Evolutionary conservation across 495 filamentous ascomycete species (phyloP), one percentile per base, ranked within the genome.

Genomic region (Hypoxylon fuscum): DNA sequence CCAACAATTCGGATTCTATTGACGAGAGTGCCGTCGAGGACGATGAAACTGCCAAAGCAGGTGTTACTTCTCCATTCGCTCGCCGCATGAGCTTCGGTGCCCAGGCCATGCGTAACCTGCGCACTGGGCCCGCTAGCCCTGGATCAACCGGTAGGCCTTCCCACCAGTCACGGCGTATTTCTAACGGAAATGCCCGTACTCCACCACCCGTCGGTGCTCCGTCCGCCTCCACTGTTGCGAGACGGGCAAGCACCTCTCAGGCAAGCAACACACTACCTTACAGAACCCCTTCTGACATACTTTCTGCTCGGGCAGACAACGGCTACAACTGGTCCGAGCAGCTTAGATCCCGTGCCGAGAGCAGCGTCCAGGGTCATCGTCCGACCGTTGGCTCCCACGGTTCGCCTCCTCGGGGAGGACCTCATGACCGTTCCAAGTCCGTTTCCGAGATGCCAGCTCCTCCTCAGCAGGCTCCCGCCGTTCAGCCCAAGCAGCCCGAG

Each of bases 301-400:
- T 61, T 82, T 70, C 74, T 72, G 76, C 76, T 77, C 80, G 78
- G 69, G 77, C 83, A 94, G 91, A 91, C 80, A 91, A 93, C 85
- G 89, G 79, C 72, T 95, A 92, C 82, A 94, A 95, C 74, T 96
- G 93, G 90, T 90, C 91, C 76, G 93, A 96, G 77, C 91, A 94
- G 77, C 86, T 96, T 80, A 91, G 91, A 72, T 85, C 86, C 66
- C 88, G 92, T 62, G 93, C 93, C 63, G 90, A 96, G 76, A 91
- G 92, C 75, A 86, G 85, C 64, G 90, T 92, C 51, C 85, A 89
- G 66, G 67, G 79, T 70, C 70, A 77, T 60, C 83, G 77, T 65
- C 77, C 76, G 62, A 75, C 74, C 34, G 77, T 80, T 63, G 75
- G 60, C 46, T 77, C 31, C 78, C 45, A 62, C 44, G 55, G 62